A percentile compares a stretch with the other conserved stretches of the same genome.
Conservation (phyloP, 2,329 filamentous ascomycete species). For the Colletotrichum karsti region DNA sequence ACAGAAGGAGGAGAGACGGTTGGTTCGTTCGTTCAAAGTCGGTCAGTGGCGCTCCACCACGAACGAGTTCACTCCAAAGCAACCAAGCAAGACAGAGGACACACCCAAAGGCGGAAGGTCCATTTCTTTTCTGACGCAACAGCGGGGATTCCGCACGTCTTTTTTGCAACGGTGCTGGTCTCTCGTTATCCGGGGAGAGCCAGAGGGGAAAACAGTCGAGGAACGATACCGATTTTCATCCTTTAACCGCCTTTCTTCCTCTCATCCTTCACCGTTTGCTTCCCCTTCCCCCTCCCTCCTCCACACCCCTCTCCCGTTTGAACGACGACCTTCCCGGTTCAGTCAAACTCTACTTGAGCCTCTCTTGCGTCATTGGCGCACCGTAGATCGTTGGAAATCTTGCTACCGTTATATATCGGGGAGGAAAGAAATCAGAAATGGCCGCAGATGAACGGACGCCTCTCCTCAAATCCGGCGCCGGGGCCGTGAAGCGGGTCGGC, state of each 20-base stretch:
- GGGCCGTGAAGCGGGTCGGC: conserved; percentile 28
- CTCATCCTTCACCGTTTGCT: neutral
- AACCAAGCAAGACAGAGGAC: neutral
- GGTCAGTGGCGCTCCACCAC: conserved; percentile 18
- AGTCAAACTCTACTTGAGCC: conserved; percentile 9
- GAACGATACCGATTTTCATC: neutral
- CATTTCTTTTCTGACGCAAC: conserved; percentile 18
- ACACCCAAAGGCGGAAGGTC: conserved; percentile 8
- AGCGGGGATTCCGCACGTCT: conserved; percentile 27
- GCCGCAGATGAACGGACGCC: conserved; percentile 27
- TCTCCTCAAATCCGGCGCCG: conserved; percentile 24
- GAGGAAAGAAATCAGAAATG: neutral
- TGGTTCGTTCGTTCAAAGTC: neutral
- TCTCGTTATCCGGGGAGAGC: conserved; percentile 5
- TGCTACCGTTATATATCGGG: neutral
- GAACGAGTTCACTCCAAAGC: neutral
- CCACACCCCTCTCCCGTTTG: neutral
- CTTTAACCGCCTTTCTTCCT: neutral
- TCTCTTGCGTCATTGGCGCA: neutral
- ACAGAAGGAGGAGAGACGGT: neutral
- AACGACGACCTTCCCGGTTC: conserved; percentile 5
- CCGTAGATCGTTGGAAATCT: neutral
- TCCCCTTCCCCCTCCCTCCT: neutral
- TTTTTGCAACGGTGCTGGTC: neutral
- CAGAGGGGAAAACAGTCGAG: neutral